Percentiles rank a stretch among this genome's conserved stretches.
Evolutionary conservation across 176 grass and related monocot species (phyloP).

Genomic region (Secale cereale): DNA sequence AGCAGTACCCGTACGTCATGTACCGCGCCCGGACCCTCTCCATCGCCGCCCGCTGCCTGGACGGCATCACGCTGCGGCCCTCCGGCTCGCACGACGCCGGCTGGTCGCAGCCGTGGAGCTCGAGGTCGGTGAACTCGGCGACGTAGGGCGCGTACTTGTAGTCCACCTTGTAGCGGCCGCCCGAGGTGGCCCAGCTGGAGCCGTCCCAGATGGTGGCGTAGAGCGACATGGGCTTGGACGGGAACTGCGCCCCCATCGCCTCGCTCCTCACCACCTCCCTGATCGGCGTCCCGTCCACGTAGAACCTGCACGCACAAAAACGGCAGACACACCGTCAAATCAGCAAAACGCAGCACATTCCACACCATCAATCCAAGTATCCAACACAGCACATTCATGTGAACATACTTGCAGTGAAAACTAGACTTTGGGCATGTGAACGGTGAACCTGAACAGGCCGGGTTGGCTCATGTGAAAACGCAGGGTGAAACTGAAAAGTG

Average conservation of each 20-base stretch:
- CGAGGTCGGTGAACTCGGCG: conserved; percentile 91
- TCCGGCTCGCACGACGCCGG: background rate
- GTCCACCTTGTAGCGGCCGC: conserved; percentile 89
- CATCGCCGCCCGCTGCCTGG: conserved; percentile 50
- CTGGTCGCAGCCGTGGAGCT: conserved; percentile 39
- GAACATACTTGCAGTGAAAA: background rate
- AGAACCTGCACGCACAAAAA: conserved; percentile 55
- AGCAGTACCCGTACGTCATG: conserved; percentile 89
- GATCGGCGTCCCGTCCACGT: conserved; percentile 71
- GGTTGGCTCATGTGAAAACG: conserved; percentile 1
- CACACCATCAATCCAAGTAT: too few species aligned
- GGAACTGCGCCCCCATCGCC: conserved; percentile 64
- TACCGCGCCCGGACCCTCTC: conserved; percentile 55
- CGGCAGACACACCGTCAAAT: too few species aligned
- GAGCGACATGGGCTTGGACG: conserved; percentile 84
- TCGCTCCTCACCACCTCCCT: conserved; percentile 62
- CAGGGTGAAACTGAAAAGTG: conserved; percentile 26
- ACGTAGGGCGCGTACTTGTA: conserved; percentile 91
- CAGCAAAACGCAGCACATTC: too few species aligned
- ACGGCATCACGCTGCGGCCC: background rate
- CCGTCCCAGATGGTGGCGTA: conserved; percentile 99
- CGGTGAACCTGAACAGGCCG: background rate
- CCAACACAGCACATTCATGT: too few species aligned
- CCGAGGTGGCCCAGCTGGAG: conserved; percentile 88
- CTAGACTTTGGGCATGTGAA: background rate